Base-by-base conservation (phyloP, 2,329 filamentous ascomycete species). In the Fusarium redolens region DNA sequence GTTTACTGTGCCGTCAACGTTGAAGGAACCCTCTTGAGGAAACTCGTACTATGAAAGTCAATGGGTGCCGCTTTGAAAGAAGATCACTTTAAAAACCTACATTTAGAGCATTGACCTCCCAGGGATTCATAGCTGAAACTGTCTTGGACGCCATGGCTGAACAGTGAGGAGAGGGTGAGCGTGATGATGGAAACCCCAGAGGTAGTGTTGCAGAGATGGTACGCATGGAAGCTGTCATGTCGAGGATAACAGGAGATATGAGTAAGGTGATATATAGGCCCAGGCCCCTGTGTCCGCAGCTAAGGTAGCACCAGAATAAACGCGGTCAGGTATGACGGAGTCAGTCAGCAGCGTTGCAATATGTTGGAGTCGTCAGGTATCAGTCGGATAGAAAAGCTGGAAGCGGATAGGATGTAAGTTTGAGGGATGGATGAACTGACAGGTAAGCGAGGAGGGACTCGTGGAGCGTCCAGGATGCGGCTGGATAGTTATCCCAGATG, bases 81-180 rank as follows among this genome's bases (percentile, higher is more conserved):
- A 20, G 20, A 47, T 57, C 18, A 30, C 4, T 28, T 30, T 33
- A 22, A 20, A 59, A 41, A 61, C 74, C 63, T 50, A 78, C 77
- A 37, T 78, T 69, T 14, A 78, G 58, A 48, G 77, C 76, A 37
- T 72, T 66, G 28, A 75, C 50, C 62, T 78, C 77, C 77, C 77
- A 78, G 4, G 77, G 73, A 31, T 78, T 78, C 74, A 78, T 74
- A 14, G 61, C 47, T 22, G 69, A 50, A 51, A 63, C 54, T 20
- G 68, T 55, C 50, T 61, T 75, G 31, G 71, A 71, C 28, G 64
- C 51, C 71, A 76, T 77, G 40, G 57, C n/a, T 45, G 61, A 57
- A 28, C 35, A 65, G 17, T 52, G 50, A 57, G 58, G 55, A 31
- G 67, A 64, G 7, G 50, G 61, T 28, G 65, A 60, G 25, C 54